Evolutionary conservation across 805 yeast genomes (phyloP).

Genomic region (Kazachstania psychrophila): DNA sequence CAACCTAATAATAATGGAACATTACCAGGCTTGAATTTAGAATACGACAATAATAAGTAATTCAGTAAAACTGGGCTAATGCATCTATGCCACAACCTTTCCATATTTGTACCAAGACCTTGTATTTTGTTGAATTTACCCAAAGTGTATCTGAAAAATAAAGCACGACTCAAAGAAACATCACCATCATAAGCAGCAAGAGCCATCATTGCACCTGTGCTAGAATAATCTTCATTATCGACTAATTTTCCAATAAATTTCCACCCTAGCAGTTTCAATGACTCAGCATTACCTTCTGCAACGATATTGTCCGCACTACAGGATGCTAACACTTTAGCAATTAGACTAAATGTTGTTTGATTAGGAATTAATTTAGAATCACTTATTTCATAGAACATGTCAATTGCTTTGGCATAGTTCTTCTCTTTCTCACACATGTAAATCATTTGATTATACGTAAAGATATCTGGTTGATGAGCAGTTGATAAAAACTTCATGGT

Average conservation of each 20-base stretch:
- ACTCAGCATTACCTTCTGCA: slow-evolving; percentile 24
- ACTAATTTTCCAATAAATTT: slow-evolving; percentile 58
- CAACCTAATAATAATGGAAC: slow-evolving; percentile 33
- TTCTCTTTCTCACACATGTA: slow-evolving; percentile 52
- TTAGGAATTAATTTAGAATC: slow-evolving; percentile 18
- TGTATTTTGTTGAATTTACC: slow-evolving; percentile 17
- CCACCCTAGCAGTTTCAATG: slow-evolving; percentile 52
- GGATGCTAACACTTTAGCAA: slow-evolving; percentile 23
- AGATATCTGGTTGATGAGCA: slow-evolving; percentile 55
- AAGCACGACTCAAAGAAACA: slow-evolving; percentile 56
- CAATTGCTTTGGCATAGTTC: slow-evolving; percentile 66
- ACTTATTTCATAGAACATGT: slow-evolving; percentile 63
- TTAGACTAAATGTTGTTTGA: slow-evolving; percentile 13
- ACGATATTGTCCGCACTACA: slow-evolving; percentile 20
- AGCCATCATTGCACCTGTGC: slow-evolving; percentile 54
- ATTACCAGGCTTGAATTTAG: slow-evolving; percentile 30
- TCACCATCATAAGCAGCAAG: slow-evolving; percentile 79
- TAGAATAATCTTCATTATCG: slow-evolving; percentile 23
- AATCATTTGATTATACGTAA: slow-evolving; percentile 65
- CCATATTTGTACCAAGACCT: slow-evolving; percentile 3
- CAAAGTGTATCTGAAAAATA: slow-evolving; percentile 41
- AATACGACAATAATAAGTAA: slow-evolving; percentile 42
- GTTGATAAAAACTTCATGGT: slow-evolving; percentile 73
- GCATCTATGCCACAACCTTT: slow-evolving; percentile 20
- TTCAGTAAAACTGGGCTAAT: slow-evolving; percentile 35